A percentile compares a stretch with the other conserved stretches of the same genome.
Conservation (phyloP, 371 early-diverging fungal genomes). For the Mortierella sp. region DNA sequence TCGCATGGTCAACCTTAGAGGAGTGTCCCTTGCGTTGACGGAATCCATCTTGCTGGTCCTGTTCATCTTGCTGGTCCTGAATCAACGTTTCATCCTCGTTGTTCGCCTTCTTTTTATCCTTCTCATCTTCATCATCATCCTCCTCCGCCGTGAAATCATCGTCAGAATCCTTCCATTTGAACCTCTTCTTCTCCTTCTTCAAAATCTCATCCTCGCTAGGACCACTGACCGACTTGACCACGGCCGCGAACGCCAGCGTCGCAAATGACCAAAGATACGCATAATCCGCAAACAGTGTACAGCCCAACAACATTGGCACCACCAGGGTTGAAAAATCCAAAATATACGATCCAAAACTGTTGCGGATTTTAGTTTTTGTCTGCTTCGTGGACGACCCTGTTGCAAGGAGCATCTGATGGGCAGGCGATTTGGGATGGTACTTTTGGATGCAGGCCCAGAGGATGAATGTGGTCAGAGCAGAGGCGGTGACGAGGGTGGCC, state of each 20-base stretch:
- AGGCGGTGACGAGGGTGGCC: conserved; percentile 66
- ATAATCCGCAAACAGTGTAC: conserved; percentile 53
- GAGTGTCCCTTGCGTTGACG: conserved; percentile 46
- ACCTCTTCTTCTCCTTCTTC: conserved; percentile 49
- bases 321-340: conserved; percentile 53
- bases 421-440: conserved; percentile 37
- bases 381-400: conserved; percentile 8
- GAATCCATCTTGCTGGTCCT: conserved; percentile 34
- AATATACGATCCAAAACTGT: conserved; percentile 31
- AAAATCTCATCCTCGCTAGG: conserved; percentile 39
- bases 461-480: conserved; percentile 59
- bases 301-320: conserved; percentile 52
- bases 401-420: conserved; percentile 21
- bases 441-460: conserved; percentile 44
- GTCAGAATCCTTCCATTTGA: conserved; percentile 58
- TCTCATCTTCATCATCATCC: conserved; percentile 13
- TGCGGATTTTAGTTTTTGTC: conserved; percentile 29
- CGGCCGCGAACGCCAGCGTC: conserved; percentile 33
- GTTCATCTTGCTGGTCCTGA: conserved; percentile 13
- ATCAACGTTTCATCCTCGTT: not conserved
- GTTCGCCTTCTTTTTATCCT: not conserved
- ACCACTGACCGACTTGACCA: conserved; percentile 34
- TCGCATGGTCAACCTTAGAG: conserved; percentile 15
- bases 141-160: conserved; percentile 44
- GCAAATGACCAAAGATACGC: conserved; percentile 54